Base-by-base conservation (phyloP, 352 stramenopile genomes). In the Ophiocytium majus region DNA sequence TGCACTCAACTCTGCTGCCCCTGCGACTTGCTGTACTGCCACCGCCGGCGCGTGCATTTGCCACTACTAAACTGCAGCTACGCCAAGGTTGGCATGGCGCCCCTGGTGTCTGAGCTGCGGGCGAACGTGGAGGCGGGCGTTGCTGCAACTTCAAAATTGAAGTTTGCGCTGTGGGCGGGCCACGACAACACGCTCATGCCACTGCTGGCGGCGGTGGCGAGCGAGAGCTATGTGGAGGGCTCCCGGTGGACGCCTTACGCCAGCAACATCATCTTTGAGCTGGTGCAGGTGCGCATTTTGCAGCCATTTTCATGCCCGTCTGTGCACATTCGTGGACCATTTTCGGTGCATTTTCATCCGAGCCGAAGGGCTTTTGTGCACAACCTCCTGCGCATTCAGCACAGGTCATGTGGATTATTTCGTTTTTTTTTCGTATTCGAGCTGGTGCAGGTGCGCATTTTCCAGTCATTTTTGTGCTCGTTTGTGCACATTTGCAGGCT, bases 131-230 rank as follows among this genome's bases (percentile, higher is more conserved):
- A 80, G 82, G 49, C 63, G 80, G n/a, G 50, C 71, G n/a, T 57
- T 66, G 19, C 66, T 86, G 82, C 79, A 57, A 86, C 80, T 10
- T 84, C 79, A 32, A 63, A 71, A 9, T 35, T 86, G 1, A 84
- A 85, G 75, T 88, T 88, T 83, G 37, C 49, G 49, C 71, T 88
- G 37, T 32, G 79, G 34, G 82, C 84, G 1, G 84, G 84, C 9
- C 84, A 88, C 66, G 84, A 88, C 80, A 82, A 49, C 23, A 88
- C 84, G 36, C 32, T 88, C 33, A 86, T 88, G 76, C 80, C 84
- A 75, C 81, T 88, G 28, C n/a, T 88, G 23, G 64, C 84, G 50
- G 84, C 84, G 17, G 32, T 88, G 32, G 79, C 80, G 0, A 75
- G 50, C n/a, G 34, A n/a, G 0, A 79, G 33, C 0, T 88, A 80